Conservation (phyloP, 225 moss, liverwort and hornwort species). For the Polytrichum formosum region DNA sequence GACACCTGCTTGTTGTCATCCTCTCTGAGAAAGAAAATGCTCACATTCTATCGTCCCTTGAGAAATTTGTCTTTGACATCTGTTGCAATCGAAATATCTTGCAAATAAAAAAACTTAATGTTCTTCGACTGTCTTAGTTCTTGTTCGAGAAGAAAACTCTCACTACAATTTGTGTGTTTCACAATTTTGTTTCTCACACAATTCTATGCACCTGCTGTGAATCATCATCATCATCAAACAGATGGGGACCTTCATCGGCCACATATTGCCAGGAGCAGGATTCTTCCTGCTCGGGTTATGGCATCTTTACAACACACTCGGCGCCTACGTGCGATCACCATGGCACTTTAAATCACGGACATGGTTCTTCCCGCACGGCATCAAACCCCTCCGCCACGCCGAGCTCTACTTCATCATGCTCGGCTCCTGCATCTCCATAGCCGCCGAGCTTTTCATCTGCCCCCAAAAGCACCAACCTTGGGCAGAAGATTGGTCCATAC, state of each 20-base stretch:
- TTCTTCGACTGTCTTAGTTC: too few species aligned
- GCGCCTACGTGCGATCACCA: conserved; percentile 36
- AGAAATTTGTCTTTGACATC: too few species aligned
- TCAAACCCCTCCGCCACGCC: conserved; percentile 27
- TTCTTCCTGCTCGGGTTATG: conserved; percentile 73
- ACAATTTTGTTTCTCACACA: too few species aligned
- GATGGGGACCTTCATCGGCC: conserved; percentile 90
- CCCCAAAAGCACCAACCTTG: conserved; percentile 71
- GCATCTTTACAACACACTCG: conserved; percentile 67
- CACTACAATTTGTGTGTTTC: too few species aligned
- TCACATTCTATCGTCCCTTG: too few species aligned
- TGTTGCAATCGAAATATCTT: too few species aligned
- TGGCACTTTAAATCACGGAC: conserved; percentile 60
- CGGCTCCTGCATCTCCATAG: conserved; percentile 57
- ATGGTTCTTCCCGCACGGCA: conserved; percentile 46
- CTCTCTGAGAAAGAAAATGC: too few species aligned
- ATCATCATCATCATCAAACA: too few species aligned
- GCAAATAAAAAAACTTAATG: too few species aligned
- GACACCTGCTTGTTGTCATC: too few species aligned
- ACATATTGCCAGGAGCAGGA: conserved; percentile 65
- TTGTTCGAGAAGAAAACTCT: too few species aligned
- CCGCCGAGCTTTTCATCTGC: conserved; percentile 86
- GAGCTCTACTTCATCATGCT: conserved; percentile 63
- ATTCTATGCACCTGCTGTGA: too few species aligned
- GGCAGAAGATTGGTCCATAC: conserved; percentile 73